These are phyloP conservation scores for Durusdinium trenchii DNA, from an alignment of 73 alveolate genomes.

Conservation along the genomic window DNA sequence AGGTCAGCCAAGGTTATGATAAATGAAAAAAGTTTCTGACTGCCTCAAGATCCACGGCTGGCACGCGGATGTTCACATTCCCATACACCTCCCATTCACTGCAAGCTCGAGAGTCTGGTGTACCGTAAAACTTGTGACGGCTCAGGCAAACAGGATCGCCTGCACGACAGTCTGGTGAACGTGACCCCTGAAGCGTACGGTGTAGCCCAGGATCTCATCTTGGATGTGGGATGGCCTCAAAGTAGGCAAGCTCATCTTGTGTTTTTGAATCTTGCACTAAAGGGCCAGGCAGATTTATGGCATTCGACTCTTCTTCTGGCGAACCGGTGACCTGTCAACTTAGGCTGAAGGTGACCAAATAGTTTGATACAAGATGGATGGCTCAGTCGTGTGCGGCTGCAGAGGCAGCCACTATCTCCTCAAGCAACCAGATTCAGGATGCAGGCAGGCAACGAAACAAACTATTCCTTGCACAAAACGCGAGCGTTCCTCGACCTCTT, in stretches of 20 bases:
- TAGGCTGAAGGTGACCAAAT: neutral
- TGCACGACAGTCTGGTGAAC: slow-evolving; percentile 95
- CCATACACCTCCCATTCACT: slow-evolving; percentile 50
- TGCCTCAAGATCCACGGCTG: slow-evolving; percentile 84
- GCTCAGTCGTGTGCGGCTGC: slow-evolving; percentile 21
- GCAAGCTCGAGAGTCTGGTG: neutral
- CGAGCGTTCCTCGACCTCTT: slow-evolving; percentile 15
- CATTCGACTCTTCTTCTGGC: slow-evolving; percentile 67
- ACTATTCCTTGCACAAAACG: neutral
- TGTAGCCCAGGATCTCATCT: slow-evolving; percentile 90
- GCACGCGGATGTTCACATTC: slow-evolving; percentile 89
- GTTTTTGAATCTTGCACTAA: neutral
- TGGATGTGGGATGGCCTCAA: slow-evolving; percentile 86
- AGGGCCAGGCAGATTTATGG: slow-evolving; percentile 37
- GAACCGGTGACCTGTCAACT: slow-evolving; percentile 9
- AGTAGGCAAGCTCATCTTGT: neutral
- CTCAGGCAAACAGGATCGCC: neutral
- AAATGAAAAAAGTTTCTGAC: neutral
- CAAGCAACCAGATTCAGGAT: neutral
- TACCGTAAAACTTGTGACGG: neutral
- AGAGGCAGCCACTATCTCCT: slow-evolving; percentile 65
- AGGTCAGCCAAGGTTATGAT: too few species aligned
- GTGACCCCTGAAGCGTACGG: slow-evolving; percentile 73
- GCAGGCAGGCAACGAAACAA: neutral
- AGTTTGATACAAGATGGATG: neutral